These are phyloP conservation scores for Populus tomentosa DNA, from an alignment of 441 rosid species.

Conservation along the genomic window DNA sequence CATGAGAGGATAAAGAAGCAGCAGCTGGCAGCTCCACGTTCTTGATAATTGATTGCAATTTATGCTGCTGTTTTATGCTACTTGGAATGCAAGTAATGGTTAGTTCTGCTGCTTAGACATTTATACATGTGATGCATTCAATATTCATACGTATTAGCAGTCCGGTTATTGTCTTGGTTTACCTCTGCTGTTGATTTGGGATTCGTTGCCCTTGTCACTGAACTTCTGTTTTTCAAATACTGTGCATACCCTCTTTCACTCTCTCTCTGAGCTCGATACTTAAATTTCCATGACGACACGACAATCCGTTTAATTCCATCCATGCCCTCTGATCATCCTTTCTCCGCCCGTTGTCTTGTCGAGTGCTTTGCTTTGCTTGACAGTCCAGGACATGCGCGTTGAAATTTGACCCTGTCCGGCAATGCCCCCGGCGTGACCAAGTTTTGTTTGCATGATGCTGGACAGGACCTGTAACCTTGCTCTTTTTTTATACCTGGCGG, in stretches of 20 bases:
- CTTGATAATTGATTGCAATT: slow-evolving; percentile 30
- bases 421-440: neutral
- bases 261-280: neutral
- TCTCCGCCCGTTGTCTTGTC: too few species aligned
- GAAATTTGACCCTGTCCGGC: too few species aligned
- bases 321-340: neutral
- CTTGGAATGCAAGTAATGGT: neutral
- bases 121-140: neutral
- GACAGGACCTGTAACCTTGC: neutral
- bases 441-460: neutral
- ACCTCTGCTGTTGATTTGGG: neutral
- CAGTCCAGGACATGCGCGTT: too few species aligned
- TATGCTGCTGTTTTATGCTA: neutral
- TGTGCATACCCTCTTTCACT: neutral
- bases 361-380: too few species aligned
- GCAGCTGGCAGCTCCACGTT: slow-evolving; percentile 94
- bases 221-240: neutral
- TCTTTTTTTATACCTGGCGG: neutral
- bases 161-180: neutral
- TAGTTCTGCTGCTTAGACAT: neutral
- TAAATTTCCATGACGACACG: neutral
- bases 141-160: neutral
- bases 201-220: neutral
- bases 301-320: neutral
- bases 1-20: slow-evolving; percentile 79